Evolutionary conservation across 2,329 filamentous ascomycete genomes (phyloP), one percentile per base, ranked within the genome.

Genomic region (Chrysoporthe cubensis): DNA sequence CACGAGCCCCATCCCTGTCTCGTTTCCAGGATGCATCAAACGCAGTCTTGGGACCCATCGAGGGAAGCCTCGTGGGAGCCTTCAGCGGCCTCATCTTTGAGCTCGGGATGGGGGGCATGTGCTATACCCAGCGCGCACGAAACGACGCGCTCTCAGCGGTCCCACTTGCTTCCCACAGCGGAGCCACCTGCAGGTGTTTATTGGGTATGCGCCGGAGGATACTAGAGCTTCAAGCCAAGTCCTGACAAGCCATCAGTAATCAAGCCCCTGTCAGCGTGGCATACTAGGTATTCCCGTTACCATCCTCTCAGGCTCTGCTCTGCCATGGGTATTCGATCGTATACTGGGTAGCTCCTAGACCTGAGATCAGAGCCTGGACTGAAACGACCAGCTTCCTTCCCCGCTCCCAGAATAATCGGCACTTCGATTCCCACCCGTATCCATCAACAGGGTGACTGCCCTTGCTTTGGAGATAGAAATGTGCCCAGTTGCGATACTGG

Each of bases 331-430:
- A 2, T 43, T 1, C 21, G 21, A 5, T 5, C 4, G 14, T 57
- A 14, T 52, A 11, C 34, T 16, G 5, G 14, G 21, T 8, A 8
- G 58, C 40, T 16, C 43, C 59, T 14, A 34, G 43, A 61, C 43
- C 59, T 61, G 21, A 61, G 42, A 32, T 26, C 59, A n/a, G 16
- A 44, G 42, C 59, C 43, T 14, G 14, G 59, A 46, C 43, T 61
- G 59, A 61, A 61, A 61, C 59, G 26, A 26, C 32, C 43, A 34
- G 16, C n/a, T 26, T 43, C 37, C 37, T 26, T 40, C 13, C 40
- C 16, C 13, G 9, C 57, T 18, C 44, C n/a, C 37, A 43, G 50
- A 14, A 8, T 57, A 16, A 21, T 37, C 44, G 42, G 59, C 26
- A 11, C 0, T 6, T 48, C 43, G 8, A 18, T 37, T 46, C 21